Evolutionary conservation across 1,284 basidiomycete genomes (phyloP), one percentile per base, ranked within the genome.

Genomic region (Fomitopsis palustris): DNA sequence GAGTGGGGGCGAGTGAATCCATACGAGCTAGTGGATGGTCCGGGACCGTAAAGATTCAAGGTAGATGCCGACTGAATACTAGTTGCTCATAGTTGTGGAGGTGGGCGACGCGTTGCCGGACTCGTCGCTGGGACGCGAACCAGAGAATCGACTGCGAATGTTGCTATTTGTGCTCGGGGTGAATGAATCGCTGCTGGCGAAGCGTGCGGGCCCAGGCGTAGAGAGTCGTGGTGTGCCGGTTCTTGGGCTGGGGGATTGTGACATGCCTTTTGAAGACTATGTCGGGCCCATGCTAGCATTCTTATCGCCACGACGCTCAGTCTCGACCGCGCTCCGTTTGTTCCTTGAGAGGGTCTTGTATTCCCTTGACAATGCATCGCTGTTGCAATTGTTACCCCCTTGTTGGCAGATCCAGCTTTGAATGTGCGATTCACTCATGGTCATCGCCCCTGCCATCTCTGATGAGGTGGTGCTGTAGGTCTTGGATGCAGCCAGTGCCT

Each of bases 11-110:
- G 66, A 60, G 68, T 65, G 33, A 65, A 71, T 67, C 75, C 68
- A 70, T 75, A 68, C 52, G 73, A 70, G 57, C 42, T 21, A 35
- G 69, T 65, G 25, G 70, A 69, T 10, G 64, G 68, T 64, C 70
- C 70, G 62, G 70, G 66, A n/a, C n/a, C n/a, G n/a, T n/a, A n/a
- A n/a, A n/a, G n/a, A n/a, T n/a, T n/a, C n/a, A n/a, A n/a, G n/a
- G n/a, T n/a, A n/a, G n/a, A n/a, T n/a, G 59, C 17, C 63, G 58
- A 16, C 25, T 29, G 37, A 64, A 61, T 21, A 60, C 55, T 62
- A 21, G 59, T 62, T 65, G 29, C 64, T 64, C 37, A 65, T 57
- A 19, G 65, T 65, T 17, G 66, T 62, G 19, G 66, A 66, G 29
- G 65, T 66, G 14, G 67, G 65, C 4, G 67, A 68, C 14, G 61